phyloP scores from a whole-genome alignment of 2,329 filamentous ascomycete genomes.

The Tothia fuscella region DNA sequence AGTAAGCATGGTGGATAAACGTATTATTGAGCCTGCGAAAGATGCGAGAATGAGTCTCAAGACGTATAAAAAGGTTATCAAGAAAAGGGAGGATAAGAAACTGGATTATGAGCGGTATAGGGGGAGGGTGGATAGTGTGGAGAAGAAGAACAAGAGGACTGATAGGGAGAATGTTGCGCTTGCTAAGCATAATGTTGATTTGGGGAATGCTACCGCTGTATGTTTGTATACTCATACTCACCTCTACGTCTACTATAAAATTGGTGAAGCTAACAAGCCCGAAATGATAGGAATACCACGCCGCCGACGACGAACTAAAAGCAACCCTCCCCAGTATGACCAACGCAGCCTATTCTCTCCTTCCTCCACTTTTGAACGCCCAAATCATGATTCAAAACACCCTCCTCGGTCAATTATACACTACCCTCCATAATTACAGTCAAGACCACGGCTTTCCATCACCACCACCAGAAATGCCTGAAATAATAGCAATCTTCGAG shows the following conservation, averaged over 20 bases:
- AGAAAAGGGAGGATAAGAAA: conserved; percentile 73
- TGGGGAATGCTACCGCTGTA: conserved; percentile 53
- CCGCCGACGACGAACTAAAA: conserved; percentile 62
- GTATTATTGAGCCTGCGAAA: conserved; percentile 57
- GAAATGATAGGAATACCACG: conserved; percentile 54
- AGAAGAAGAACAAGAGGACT: conserved; percentile 57
- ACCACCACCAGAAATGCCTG: conserved; percentile 59
- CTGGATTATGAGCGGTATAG: conserved; percentile 71
- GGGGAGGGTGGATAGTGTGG: conserved; percentile 54
- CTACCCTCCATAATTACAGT: conserved; percentile 61
- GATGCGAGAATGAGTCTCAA: conserved; percentile 57
- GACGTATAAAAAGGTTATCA: conserved; percentile 69
- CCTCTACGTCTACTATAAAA: not conserved
- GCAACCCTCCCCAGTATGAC: conserved; percentile 61
- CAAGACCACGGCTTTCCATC: conserved; percentile 56
- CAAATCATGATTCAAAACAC: conserved; percentile 69
- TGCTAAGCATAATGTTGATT: conserved; percentile 59
- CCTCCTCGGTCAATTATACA: conserved; percentile 68
- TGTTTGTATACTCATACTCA: conserved; percentile 14
- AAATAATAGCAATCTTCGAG: conserved; percentile 57
- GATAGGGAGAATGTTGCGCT: conserved; percentile 63
- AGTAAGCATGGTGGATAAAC: conserved; percentile 55
- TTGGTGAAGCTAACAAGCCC: not conserved
- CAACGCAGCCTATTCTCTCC: conserved; percentile 56
- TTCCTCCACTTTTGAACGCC: conserved; percentile 56